phyloP scores from a whole-genome alignment of 2,329 filamentous ascomycete species.

The Xylariomycetidae sp. region DNA sequence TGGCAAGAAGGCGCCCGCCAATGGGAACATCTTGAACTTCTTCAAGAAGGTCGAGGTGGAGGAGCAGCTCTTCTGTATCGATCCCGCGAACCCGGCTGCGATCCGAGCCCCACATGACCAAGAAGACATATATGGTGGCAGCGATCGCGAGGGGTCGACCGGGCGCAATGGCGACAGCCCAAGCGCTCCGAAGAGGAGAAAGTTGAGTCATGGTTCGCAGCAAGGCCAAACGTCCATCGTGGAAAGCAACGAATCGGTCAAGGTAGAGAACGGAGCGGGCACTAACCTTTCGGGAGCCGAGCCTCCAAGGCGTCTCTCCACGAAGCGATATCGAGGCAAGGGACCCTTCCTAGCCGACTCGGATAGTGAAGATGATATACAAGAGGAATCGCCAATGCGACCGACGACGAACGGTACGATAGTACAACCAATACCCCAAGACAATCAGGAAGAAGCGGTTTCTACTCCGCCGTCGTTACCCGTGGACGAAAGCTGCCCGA shows the following conservation, averaged over 20 bases:
- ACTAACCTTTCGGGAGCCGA: slow-evolving; percentile 1
- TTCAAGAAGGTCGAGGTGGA: slow-evolving; percentile 63
- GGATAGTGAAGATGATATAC: slow-evolving; percentile 45
- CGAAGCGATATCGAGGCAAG: slow-evolving; percentile 23
- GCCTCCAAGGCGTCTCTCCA: slow-evolving; percentile 6
- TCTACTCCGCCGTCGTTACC: slow-evolving; percentile 11
- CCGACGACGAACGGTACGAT: no score
- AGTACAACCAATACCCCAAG: no score
- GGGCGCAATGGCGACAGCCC: slow-evolving; percentile 21
- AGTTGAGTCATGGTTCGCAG: slow-evolving; percentile 26
- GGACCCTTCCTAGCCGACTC: slow-evolving; percentile 70
- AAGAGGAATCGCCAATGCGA: no score
- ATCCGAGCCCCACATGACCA: slow-evolving; percentile 17
- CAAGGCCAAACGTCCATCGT: slow-evolving; percentile 2
- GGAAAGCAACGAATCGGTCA: slow-evolving; percentile 1
- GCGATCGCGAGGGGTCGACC: slow-evolving; percentile 23
- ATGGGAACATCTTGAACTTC: slow-evolving; percentile 66
- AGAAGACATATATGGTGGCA: slow-evolving; percentile 30
- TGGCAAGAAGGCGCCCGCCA: slow-evolving; percentile 35
- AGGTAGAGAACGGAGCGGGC: slow-evolving; percentile 2
- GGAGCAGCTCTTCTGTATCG: slow-evolving; percentile 52
- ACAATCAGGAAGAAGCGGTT: slow-evolving; percentile 10
- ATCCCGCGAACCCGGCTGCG: slow-evolving; percentile 7
- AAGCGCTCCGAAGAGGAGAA: slow-evolving; percentile 34
- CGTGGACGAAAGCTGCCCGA: slow-evolving; percentile 21